Percentiles rank a stretch among this genome's conserved stretches.
Conservation (phyloP, 2,329 filamentous ascomycete species). For the Lasiodiplodia theobromae region DNA sequence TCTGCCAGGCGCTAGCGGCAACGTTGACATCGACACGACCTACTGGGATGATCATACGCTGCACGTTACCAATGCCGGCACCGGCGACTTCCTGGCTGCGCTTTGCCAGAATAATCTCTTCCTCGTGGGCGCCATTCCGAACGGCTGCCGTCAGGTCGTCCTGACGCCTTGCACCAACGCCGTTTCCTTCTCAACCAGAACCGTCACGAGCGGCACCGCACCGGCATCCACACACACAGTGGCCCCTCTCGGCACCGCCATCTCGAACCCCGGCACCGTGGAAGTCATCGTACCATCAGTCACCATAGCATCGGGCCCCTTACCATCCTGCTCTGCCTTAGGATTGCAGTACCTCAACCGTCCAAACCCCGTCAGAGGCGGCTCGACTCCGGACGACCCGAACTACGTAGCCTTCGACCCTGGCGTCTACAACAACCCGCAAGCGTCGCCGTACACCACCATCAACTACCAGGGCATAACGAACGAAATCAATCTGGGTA, state of each 20-base stretch:
- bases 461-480: neutral
- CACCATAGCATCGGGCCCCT: too few relatives aligned
- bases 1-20: neutral
- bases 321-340: neutral
- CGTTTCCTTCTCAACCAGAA: neutral
- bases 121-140: neutral
- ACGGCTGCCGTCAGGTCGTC: neutral
- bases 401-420: neutral
- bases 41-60: conserved; percentile 1
- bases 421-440: conserved; percentile 10
- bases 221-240: neutral
- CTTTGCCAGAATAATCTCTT: neutral
- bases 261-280: neutral
- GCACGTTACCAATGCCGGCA: neutral
- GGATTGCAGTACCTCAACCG: neutral
- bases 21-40: conserved; percentile 1
- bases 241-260: neutral
- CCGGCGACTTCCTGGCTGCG: neutral
- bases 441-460: neutral
- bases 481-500: neutral
- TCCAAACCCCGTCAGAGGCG: neutral
- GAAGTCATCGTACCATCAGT: neutral
- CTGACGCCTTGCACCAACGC: neutral
- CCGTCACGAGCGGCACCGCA: neutral
- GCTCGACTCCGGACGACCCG: neutral